Conservation (phyloP, 2,329 filamentous ascomycete genomes). For the Xylaria polymorpha region DNA sequence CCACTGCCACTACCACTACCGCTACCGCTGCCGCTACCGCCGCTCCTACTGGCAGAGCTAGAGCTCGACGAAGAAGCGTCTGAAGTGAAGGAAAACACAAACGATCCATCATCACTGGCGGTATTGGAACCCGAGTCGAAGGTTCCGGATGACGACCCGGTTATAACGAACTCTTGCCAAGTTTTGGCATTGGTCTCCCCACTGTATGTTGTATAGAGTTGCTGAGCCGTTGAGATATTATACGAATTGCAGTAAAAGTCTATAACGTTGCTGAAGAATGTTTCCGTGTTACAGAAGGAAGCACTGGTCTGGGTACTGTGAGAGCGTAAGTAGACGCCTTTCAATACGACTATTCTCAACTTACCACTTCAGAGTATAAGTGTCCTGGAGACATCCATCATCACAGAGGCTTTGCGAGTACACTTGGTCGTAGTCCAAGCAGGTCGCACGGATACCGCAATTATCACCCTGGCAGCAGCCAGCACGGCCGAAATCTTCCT, state of each 20-base stretch:
- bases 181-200: constrained; percentile 52
- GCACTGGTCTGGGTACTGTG: constrained; percentile 51
- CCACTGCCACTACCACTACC: not conserved
- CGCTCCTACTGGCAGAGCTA: constrained; percentile 3
- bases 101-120: constrained; percentile 15
- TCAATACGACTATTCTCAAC: constrained; percentile 21
- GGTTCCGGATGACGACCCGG: constrained; percentile 11
- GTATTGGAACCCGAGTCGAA: not conserved
- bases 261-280: constrained; percentile 55
- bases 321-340: constrained; percentile 36
- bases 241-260: constrained; percentile 59
- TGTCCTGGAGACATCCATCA: constrained; percentile 55
- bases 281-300: constrained; percentile 60
- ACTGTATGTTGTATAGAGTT: constrained; percentile 55
- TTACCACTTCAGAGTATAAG: constrained; percentile 61
- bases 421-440: constrained; percentile 54
- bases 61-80: constrained; percentile 25
- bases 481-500: constrained; percentile 52
- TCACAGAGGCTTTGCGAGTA: constrained; percentile 54
- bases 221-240: constrained; percentile 50
- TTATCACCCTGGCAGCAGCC: constrained; percentile 55
- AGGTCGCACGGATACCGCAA: constrained; percentile 54
- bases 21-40: constrained; percentile 8
- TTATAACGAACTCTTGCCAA: constrained; percentile 46
- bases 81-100: constrained; percentile 25